phyloP scores from a whole-genome alignment of 2,329 filamentous ascomycete genomes.

The Stemphylium lycopersici region DNA sequence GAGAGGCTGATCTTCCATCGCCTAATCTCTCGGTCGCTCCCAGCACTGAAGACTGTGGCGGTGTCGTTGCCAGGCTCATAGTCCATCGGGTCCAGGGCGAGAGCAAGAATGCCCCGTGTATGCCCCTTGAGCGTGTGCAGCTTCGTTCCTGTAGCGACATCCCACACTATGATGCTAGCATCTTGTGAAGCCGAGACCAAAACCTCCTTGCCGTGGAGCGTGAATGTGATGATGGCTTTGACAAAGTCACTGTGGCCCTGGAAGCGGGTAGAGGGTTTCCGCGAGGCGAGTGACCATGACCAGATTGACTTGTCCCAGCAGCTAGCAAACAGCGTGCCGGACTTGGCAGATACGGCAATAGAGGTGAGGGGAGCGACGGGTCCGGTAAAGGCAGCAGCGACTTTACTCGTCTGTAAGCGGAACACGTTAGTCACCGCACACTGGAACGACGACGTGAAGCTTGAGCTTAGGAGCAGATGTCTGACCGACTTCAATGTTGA shows the following conservation, averaged over 20 bases:
- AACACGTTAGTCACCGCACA: constrained; percentile 17
- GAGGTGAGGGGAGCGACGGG: constrained; percentile 73
- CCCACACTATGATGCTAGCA: constrained; percentile 72
- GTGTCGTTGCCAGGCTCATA: constrained; percentile 35
- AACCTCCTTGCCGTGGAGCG: constrained; percentile 64
- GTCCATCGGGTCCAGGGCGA: constrained; percentile 71
- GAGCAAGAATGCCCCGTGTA: constrained; percentile 76
- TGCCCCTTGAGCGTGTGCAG: constrained; percentile 81
- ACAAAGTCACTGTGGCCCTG: constrained; percentile 89
- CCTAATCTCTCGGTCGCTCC: constrained; percentile 68
- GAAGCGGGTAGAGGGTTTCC: constrained; percentile 61
- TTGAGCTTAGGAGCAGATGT: constrained; percentile 24
- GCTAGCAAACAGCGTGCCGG: constrained; percentile 74
- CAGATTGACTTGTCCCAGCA: constrained; percentile 95
- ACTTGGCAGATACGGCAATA: constrained; percentile 37
- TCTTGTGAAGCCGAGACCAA: constrained; percentile 57
- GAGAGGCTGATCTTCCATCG: constrained; percentile 67
- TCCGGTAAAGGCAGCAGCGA: constrained; percentile 66
- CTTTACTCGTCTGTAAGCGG: constrained; percentile 41
- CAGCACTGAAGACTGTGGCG: constrained; percentile 75
- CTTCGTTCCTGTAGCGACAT: constrained; percentile 69
- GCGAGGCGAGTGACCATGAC: constrained; percentile 69
- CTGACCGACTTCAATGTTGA: constrained; percentile 76
- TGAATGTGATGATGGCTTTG: constrained; percentile 73
- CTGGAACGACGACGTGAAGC: neutral